Conservation (phyloP, 148 eudicot genomes). For the Simmondsia chinensis region DNA sequence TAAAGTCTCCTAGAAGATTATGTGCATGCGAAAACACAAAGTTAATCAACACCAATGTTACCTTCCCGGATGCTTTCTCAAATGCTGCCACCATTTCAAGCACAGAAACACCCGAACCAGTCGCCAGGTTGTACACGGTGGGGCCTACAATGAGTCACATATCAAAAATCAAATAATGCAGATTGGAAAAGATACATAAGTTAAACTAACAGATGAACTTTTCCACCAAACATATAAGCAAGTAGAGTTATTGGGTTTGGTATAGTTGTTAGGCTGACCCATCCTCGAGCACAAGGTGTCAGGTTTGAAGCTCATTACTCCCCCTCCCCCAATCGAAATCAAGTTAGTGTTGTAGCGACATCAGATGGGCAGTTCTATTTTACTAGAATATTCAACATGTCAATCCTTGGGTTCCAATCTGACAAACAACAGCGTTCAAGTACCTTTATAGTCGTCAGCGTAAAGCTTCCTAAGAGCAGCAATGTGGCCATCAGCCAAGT, state of each 20-base stretch:
- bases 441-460: conserved; percentile 37
- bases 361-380: too few relatives aligned
- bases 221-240: not conserved
- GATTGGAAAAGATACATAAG: not conserved
- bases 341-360: too few relatives aligned
- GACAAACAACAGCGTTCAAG: not conserved
- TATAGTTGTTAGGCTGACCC: too few relatives aligned
- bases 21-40: not conserved
- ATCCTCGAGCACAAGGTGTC: too few relatives aligned
- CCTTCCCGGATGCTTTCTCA: conserved; percentile 87
- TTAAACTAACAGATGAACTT: not conserved
- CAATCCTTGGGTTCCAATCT: not conserved
- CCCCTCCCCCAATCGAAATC: too few relatives aligned
- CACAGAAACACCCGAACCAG: conserved; percentile 78
- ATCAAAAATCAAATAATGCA: not conserved
- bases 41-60: conserved; percentile 2
- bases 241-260: too few relatives aligned
- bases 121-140: conserved; percentile 73
- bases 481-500: conserved; percentile 91
- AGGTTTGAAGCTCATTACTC: too few relatives aligned
- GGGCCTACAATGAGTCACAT: conserved; percentile 35
- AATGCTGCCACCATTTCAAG: conserved; percentile 86
- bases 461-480: conserved; percentile 78
- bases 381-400: not conserved
- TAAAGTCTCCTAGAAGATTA: too few relatives aligned